Base-by-base conservation (phyloP, 805 yeast genomes). In the Brettanomyces nanus region DNA sequence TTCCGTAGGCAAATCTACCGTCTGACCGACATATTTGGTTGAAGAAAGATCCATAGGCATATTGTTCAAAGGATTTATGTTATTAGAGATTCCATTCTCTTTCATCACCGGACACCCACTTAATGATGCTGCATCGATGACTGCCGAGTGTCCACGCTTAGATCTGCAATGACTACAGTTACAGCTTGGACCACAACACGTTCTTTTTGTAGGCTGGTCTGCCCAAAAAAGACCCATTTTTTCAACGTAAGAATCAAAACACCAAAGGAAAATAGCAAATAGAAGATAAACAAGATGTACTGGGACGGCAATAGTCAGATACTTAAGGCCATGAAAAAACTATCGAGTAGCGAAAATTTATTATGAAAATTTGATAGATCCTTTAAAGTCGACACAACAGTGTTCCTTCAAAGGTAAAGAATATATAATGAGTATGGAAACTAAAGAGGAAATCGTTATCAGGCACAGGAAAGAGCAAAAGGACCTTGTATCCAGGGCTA, bases 181-280 rank as follows among this genome's bases (percentile, higher is more conserved):
- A 15, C 30, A 28, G 6, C 14, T 28, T 9, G 30, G 30, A 10
- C n/a, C 17, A 28, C 17, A 13, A n/a, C 17, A 28, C 7, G 19
- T 19, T 9, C 30, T 26, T 17, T 22, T 19, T 14, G 5, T 17
- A 17, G 29, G 29, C 14, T 27, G 17, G 23, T 35, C 37, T 9
- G 90, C 81, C 95, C 95, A 86, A 56, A 86, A 85, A 85, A 92
- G 84, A 48, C 95, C 95, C 95, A 45, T 46, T 14, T 6, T 18
- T 28, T 15, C 13, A 7, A n/a, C n/a, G n/a, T 28, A 23, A 23
- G 7, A 11, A 23, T 23, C 10, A 23, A 23, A 9, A 23, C 26
- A 23, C 26, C 10, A 23, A 11, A 11, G 26, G 26, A 11, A 23
- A 23, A 23, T 7, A 23, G n/a, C n/a, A n/a, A n/a, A n/a, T n/a